These are phyloP conservation scores for Lipomyces yamadae DNA, from an alignment of 805 yeast species.

Conservation along the genomic window DNA sequence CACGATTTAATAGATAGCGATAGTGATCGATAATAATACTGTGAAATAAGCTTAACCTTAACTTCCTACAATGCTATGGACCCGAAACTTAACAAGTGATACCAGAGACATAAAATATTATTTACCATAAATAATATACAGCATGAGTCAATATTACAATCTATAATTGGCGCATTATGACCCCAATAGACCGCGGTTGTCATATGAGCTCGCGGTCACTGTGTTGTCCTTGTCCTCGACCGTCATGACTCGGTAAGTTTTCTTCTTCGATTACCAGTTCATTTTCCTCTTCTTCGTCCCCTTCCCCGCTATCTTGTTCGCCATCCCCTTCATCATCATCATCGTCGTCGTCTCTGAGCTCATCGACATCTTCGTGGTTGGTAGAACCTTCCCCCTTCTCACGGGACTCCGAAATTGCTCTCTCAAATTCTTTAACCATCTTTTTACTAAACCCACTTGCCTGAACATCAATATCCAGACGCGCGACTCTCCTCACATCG, in stretches of 20 bases:
- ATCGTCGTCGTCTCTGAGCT: conserved; percentile 40
- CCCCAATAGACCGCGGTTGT: too few relatives aligned
- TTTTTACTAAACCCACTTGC: conserved; percentile 84
- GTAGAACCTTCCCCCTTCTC: conserved; percentile 44
- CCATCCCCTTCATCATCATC: conserved; percentile 54
- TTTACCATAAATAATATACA: too few relatives aligned
- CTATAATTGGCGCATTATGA: too few relatives aligned
- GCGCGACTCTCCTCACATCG: conserved; percentile 70
- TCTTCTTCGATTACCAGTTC: neutral
- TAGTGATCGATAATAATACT: too few relatives aligned
- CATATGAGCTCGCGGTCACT: too few relatives aligned
- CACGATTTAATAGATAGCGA: too few relatives aligned
- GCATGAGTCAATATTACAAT: too few relatives aligned
- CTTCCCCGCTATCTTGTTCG: conserved; percentile 46
- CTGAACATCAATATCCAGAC: conserved; percentile 81
- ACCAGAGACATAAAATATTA: too few relatives aligned
- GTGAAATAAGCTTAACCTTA: too few relatives aligned
- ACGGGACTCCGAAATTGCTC: conserved; percentile 60
- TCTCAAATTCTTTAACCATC: conserved; percentile 69
- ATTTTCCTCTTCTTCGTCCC: conserved; percentile 40
- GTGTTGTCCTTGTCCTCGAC: too few relatives aligned
- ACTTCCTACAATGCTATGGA: too few relatives aligned
- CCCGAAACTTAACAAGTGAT: too few relatives aligned
- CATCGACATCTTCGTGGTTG: conserved; percentile 37
- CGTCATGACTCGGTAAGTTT: neutral